These are phyloP conservation scores for Macrotyloma uniflorum DNA, from an alignment of 306 rosid genomes.

Conservation along the genomic window DNA sequence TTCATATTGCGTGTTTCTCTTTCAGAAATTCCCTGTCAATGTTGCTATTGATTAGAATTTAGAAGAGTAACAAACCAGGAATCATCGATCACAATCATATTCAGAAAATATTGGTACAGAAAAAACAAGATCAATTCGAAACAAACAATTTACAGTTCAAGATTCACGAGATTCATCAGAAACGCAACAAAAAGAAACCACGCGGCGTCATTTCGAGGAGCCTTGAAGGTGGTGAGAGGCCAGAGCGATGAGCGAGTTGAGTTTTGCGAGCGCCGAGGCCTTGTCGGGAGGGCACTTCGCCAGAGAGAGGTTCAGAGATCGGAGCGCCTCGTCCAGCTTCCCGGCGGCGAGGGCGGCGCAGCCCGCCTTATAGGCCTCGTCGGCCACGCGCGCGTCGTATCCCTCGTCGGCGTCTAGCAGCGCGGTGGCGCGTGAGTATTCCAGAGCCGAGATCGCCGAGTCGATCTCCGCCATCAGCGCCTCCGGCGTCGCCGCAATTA, in stretches of 20 bases:
- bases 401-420: slow-evolving; percentile 37
- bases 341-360: slow-evolving; percentile 85
- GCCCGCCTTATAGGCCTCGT: slow-evolving; percentile 80
- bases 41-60: too few species aligned
- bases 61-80: neutral
- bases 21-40: too few species aligned
- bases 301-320: slow-evolving; percentile 63
- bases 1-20: too few species aligned
- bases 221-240: slow-evolving; percentile 72
- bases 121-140: neutral
- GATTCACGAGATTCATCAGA: neutral
- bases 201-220: slow-evolving; percentile 5
- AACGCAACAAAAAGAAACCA: neutral
- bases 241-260: slow-evolving; percentile 71
- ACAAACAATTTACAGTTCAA: neutral
- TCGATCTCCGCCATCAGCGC: slow-evolving; percentile 79
- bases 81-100: neutral
- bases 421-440: slow-evolving; percentile 65
- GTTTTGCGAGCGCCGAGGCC: slow-evolving; percentile 66
- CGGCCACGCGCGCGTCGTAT: slow-evolving; percentile 70
- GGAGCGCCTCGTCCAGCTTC: slow-evolving; percentile 72
- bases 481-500: slow-evolving; percentile 75
- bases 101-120: neutral
- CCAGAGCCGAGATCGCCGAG: slow-evolving; percentile 77
- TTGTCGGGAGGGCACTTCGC: slow-evolving; percentile 78